A percentile compares a stretch with the other conserved stretches of the same genome.
Evolutionary conservation across 2,329 filamentous ascomycete species (phyloP).

Genomic region (Nigrograna mackinnonii): DNA sequence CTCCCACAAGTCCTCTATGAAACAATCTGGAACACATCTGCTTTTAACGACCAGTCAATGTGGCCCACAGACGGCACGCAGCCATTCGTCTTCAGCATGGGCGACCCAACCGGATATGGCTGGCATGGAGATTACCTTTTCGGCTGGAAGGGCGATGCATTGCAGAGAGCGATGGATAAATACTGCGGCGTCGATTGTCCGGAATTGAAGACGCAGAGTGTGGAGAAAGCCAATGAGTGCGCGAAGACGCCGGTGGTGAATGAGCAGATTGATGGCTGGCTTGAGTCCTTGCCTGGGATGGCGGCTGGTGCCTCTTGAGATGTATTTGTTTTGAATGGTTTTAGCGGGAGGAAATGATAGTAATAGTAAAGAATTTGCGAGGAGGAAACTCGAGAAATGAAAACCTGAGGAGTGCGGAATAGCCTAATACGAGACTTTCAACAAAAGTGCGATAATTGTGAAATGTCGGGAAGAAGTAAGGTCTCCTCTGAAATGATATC

Average conservation of each 20-base stretch:
- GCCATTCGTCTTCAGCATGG: constrained; percentile 21
- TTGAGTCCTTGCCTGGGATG: constrained; percentile 1
- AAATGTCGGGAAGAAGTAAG: too few relatives aligned
- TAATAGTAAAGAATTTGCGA: too few relatives aligned
- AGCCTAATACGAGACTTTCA: too few relatives aligned
- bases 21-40: constrained; percentile 10
- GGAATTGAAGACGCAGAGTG: constrained; percentile 4
- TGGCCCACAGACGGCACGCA: constrained; percentile 9
- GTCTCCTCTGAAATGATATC: too few relatives aligned
- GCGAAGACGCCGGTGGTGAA: constrained; percentile 1
- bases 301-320: too few relatives aligned
- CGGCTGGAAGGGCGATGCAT: constrained; percentile 15
- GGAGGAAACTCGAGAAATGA: too few relatives aligned
- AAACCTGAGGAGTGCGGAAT: too few relatives aligned
- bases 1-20: constrained; percentile 13
- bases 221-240: constrained; percentile 6
- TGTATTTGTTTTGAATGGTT: too few relatives aligned
- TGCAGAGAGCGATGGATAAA: constrained; percentile 16
- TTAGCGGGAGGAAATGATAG: too few relatives aligned
- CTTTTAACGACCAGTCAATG: constrained; percentile 9
- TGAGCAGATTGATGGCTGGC: constrained; percentile 6
- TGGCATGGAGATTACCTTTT: constrained; percentile 14
- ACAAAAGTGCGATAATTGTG: too few relatives aligned
- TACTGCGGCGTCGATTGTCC: constrained; percentile 6
- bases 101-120: constrained; percentile 8